phyloP scores from a whole-genome alignment of 2,329 filamentous ascomycete genomes.

The Pyrenophora teres region DNA sequence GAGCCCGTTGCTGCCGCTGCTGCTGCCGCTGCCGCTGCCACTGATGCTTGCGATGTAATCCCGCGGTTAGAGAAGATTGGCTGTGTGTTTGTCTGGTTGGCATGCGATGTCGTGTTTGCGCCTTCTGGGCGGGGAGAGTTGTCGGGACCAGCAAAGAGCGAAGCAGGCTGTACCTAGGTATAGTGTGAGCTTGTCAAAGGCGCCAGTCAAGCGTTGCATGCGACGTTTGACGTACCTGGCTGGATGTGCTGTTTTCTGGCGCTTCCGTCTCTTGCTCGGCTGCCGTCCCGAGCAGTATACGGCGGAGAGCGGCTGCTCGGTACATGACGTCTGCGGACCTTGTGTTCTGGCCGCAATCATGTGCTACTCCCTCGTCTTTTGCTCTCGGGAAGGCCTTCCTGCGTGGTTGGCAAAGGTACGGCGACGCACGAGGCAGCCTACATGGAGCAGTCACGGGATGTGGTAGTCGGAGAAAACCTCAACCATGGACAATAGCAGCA shows the following conservation, averaged over 20 bases:
- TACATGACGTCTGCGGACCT: too few species aligned
- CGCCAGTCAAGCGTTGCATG: background rate
- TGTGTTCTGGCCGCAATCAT: too few species aligned
- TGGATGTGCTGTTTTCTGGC: background rate
- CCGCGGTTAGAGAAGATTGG: too few species aligned
- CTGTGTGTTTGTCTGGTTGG: background rate
- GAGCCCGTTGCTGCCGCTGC: background rate
- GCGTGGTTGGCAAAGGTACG: background rate
- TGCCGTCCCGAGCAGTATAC: too few species aligned
- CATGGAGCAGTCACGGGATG: background rate
- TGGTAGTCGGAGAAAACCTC: background rate
- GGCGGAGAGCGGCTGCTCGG: too few species aligned
- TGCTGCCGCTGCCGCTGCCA: too few species aligned
- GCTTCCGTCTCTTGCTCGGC: background rate
- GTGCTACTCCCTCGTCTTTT: background rate
- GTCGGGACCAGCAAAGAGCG: conserved; percentile 5
- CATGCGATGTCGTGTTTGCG: background rate
- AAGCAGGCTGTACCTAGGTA: conserved; percentile 3
- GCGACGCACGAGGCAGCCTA: background rate
- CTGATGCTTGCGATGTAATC: too few species aligned
- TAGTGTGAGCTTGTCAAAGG: conserved; percentile 4
- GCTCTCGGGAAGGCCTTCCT: background rate
- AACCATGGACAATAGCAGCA: background rate
- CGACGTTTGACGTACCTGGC: background rate
- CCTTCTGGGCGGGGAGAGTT: conserved; percentile 2